Base-by-base conservation (phyloP, 352 stramenopile genomes). In the Phytopythium cucurbitacearum region DNA sequence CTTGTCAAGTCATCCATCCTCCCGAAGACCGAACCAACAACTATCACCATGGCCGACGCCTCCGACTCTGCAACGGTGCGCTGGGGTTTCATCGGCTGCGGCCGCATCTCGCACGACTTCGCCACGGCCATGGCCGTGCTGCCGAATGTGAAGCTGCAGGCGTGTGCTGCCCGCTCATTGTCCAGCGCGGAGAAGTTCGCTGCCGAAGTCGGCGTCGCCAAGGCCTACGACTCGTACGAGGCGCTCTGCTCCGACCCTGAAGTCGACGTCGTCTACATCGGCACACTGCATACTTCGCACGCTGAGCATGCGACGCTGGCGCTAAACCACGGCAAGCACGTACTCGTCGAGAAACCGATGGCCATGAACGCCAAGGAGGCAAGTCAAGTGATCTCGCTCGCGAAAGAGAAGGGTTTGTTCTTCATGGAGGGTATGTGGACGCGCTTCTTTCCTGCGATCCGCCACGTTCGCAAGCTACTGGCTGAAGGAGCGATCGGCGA, bases 261-360 rank as follows among this genome's bases (percentile, higher is more conserved):
- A 5, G 79, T 97, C 5, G 86, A 97, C 44, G 84, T 97, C 48
- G 77, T 97, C n/a, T 98, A 98, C 71, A 80, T 98, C 43, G 91
- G 87, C 37, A 97, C 91, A 44, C 56, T 98, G 13, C 88, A 98
- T 65, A 76, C 81, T 8, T 81, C 80, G 54, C 89, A 97, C 60
- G 84, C 80, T 50, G 67, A 80, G 33, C 80, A 94, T 57, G 74
- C 84, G 8, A 64, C 85, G 39, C 51, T 91, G 51, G 92, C 85
- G 16, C 59, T 98, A 0, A 60, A 71, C 13, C 74, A 88, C 50
- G 76, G 76, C 51, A 98, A 98, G 64, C 90, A 97, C 67, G 85
- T 97, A 15, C 62, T 98, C 7, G 77, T 98, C 41, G 93, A 98
- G 63, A 98, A 98, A 61, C 93, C 91, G 7, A 94, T 97, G 75